Evolutionary conservation across 306 rosid species (phyloP).

Genomic region (Betula pendula): DNA sequence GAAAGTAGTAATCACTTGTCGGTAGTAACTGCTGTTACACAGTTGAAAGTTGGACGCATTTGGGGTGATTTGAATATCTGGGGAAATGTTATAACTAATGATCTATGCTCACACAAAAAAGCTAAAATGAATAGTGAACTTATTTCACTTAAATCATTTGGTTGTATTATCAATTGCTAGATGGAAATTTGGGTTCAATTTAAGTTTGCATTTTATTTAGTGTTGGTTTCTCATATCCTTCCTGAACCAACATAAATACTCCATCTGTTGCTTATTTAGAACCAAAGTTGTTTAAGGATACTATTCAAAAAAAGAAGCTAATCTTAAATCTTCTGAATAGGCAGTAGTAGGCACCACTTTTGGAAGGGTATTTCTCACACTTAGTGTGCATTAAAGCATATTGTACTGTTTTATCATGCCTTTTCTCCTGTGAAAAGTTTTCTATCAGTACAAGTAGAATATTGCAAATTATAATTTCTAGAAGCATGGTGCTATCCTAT

Average conservation of each 20-base stretch:
- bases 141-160: neutral
- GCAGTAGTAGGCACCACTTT: neutral
- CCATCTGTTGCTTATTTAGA: neutral
- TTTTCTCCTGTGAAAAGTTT: neutral
- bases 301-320: neutral
- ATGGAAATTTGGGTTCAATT: neutral
- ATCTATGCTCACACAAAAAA: neutral
- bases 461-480: neutral
- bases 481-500: constrained; percentile 1
- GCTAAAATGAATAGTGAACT: neutral
- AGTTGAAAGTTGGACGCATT: neutral
- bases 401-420: neutral
- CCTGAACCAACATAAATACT: neutral
- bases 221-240: neutral
- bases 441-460: neutral
- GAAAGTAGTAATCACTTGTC: neutral
- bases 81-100: neutral
- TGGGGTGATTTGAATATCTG: neutral
- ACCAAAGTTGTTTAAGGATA: neutral
- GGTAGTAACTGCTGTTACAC: neutral
- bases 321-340: neutral
- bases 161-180: neutral
- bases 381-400: neutral
- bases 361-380: neutral
- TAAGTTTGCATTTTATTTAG: neutral